Conservation (phyloP, 306 rosid species). For the Quercus mongolica region DNA sequence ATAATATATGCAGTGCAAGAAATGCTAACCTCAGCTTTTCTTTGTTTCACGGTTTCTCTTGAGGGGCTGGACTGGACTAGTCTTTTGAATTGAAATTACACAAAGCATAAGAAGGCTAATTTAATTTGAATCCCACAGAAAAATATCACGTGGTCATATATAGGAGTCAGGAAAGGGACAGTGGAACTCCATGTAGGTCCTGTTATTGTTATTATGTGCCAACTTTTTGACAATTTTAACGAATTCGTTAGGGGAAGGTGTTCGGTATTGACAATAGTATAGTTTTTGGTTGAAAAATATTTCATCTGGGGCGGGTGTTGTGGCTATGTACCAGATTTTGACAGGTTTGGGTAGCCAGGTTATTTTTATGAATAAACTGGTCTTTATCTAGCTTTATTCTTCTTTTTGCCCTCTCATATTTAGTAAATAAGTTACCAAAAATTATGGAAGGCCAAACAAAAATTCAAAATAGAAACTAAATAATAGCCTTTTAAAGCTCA, state of each 20-base stretch:
- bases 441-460: too few relatives aligned
- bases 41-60: slow-evolving; percentile 21
- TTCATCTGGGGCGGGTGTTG: not conserved
- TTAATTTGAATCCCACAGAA: not conserved
- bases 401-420: too few relatives aligned
- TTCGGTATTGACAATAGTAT: not conserved
- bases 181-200: not conserved
- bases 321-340: slow-evolving; percentile 50
- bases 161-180: not conserved
- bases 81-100: too few relatives aligned
- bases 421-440: too few relatives aligned
- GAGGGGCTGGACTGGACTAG: not conserved
- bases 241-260: slow-evolving; percentile 28
- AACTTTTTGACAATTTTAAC: not conserved
- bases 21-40: slow-evolving; percentile 7
- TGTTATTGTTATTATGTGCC: not conserved
- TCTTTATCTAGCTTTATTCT: too few relatives aligned
- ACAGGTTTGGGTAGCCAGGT: slow-evolving; percentile 7
- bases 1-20: not conserved
- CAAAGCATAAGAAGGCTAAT: not conserved
- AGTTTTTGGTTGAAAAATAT: too few relatives aligned
- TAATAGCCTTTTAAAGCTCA: too few relatives aligned
- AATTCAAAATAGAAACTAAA: too few relatives aligned
- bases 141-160: slow-evolving; percentile 6
- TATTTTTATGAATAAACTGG: too few relatives aligned